Evolutionary conservation across 2,329 filamentous ascomycete species (phyloP), one percentile per base, ranked within the genome.

Genomic region (Beauveria brongniartii): DNA sequence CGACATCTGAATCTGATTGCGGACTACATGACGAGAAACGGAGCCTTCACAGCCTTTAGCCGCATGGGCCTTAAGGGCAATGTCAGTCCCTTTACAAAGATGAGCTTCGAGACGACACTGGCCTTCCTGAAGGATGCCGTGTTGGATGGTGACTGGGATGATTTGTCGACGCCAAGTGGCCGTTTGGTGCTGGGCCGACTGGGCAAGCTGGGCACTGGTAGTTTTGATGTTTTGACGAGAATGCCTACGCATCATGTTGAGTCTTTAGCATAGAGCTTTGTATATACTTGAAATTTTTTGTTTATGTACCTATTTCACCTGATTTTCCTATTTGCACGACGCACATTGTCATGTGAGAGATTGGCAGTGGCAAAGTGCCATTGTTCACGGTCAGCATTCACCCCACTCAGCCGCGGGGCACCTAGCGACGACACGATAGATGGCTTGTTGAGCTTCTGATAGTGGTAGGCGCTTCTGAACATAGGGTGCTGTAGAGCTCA

Each of bases 91-190:
- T 93, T 99, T 68, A 93, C 94, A 76, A 97, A 97, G 82, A 97
- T 97, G 93, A 96, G 91, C 73, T 99, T 97, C 77, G 94, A 99
- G 82, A 99, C 94, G 4, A 99, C 94, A 2, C 83, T 97, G 44
- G 88, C 89, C 1, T 97, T 97, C 79, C 80, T 99, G 69, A 92
- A 90, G 73, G 94, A 97, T 71, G 92, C 94, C 1, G 88, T 97
- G 28, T 78, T 95, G 62, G 91, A 96, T 69, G 87, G 90, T 55
- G 94, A 97, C 73, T 91, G 86, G 81, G 94, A 99, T 73, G 89
- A 94, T 69, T 78, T 99, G 63, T 85, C 82, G 63, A 92, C 89
- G 63, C 94, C 95, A 0, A 94, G 89, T 73, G 88, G 90, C 64
- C 84, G 93, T 62, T 90, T 99, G 69, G 92, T 97, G 54, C 87